Evolutionary conservation across 2,329 filamentous ascomycete genomes (phyloP), one percentile per base, ranked within the genome.

Genomic region (Daldinia eschscholtzii): DNA sequence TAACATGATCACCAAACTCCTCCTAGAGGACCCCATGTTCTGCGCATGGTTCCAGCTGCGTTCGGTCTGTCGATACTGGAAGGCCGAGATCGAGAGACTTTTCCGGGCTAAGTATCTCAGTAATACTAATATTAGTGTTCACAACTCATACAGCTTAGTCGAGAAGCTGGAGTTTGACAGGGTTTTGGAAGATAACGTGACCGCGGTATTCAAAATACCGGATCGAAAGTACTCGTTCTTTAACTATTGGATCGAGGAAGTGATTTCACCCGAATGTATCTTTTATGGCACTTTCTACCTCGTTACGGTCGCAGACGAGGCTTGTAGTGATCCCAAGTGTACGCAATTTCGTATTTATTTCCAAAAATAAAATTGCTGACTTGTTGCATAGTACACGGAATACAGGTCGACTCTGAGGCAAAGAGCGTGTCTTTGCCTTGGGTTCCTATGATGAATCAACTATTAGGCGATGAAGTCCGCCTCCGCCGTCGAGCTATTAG

Each of bases 1-100:
- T 35, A 9, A 35, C 33, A 35, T n/a, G 12, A 18, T 50, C 15
- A 18, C n/a, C 46, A 4, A 50, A 15, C 5, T 9, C 2, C 3
- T 18, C 12, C 1, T 23, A 18, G 46, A 50, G 12, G 26, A 30
- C 4, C 0, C 7, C 4, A 23, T 50, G 9, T 41, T 52, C 1
- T 39, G 33, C 15, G 15, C 39, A 1, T 63, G 60, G 60, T 50
- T 33, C 4, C 28, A 13, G 3, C 57, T 63, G 6, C 60, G 60
- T 2, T 23, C 2, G 1, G 41, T 63, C 3, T 57, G 33, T 42
- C 39, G 48, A 35, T 9, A 1, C 2, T 63, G 60, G 60, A 63
- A 63, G 30, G 33, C 20, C 12, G 60, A 63, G 13, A 30, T 23
- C 6, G 60, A 63, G 23, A 39, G 6, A 33, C 20, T 20, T 30